A percentile compares a stretch with the other conserved stretches of the same genome.
phyloP scores from a whole-genome alignment of 202 grass and related monocot species.

The Setaria viridis region DNA sequence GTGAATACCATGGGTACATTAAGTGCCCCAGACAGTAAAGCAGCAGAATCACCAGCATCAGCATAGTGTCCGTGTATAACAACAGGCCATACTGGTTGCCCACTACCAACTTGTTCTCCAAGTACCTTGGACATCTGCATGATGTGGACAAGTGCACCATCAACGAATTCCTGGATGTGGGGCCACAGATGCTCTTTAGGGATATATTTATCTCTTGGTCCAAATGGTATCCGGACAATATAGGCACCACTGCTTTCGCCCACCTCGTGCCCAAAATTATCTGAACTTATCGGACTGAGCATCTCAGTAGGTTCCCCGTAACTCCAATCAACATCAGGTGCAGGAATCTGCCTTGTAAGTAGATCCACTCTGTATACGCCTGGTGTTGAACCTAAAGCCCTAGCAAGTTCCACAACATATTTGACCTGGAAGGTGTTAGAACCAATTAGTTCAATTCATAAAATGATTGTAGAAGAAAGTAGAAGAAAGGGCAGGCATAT shows the following conservation, averaged over 20 bases:
- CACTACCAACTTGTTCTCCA: conserved; percentile 80
- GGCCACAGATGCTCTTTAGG: conserved; percentile 88
- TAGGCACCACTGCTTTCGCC: conserved; percentile 83
- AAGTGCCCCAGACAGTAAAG: conserved; percentile 78
- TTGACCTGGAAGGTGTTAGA: conserved; percentile 66
- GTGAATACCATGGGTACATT: conserved; percentile 93
- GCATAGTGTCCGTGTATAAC: conserved; percentile 92
- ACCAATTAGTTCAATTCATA: conserved; percentile 35
- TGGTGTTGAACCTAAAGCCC: conserved; percentile 78
- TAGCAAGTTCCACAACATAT: conserved; percentile 88
- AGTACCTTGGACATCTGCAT: conserved; percentile 80
- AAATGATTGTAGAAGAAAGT: conserved; percentile 3
- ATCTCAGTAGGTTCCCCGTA: conserved; percentile 86
- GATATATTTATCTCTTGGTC: conserved; percentile 83
- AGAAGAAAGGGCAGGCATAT: conserved; percentile 6
- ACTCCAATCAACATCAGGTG: conserved; percentile 78
- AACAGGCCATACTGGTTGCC: conserved; percentile 74
- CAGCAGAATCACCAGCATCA: conserved; percentile 85
- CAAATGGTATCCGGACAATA: conserved; percentile 91
- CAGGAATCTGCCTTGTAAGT: conserved; percentile 72
- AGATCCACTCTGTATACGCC: conserved; percentile 86
- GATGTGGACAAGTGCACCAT: conserved; percentile 85
- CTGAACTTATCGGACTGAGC: conserved; percentile 61
- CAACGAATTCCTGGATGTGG: conserved; percentile 91
- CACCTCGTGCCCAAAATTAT: conserved; percentile 57